phyloP scores from a whole-genome alignment of 2,329 filamentous ascomycete species.

The Nannizzia gypsea region DNA sequence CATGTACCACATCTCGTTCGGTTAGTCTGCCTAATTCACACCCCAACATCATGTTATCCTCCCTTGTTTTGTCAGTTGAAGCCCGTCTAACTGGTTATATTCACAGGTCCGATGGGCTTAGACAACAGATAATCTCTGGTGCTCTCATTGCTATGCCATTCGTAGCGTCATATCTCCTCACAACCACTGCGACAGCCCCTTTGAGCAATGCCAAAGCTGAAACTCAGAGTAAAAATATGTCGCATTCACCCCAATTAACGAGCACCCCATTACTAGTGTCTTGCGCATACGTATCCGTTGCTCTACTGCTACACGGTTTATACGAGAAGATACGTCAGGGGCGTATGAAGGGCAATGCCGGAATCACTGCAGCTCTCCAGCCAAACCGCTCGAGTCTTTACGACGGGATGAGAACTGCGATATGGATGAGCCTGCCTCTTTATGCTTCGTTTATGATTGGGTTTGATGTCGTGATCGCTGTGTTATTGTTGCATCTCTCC shows the following conservation, averaged over 20 bases:
- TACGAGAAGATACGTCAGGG: background rate
- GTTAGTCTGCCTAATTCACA: no score
- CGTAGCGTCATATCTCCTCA: background rate
- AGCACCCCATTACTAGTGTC: background rate
- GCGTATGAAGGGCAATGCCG: background rate
- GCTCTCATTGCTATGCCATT: background rate
- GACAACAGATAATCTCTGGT: background rate
- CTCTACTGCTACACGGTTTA: background rate
- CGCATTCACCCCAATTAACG: background rate
- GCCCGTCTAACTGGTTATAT: background rate
- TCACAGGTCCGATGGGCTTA: background rate
- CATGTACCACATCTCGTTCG: background rate
- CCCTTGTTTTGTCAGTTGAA: no score
- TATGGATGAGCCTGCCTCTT: slow-evolving; percentile 41
- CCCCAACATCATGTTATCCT: no score
- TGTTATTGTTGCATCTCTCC: slow-evolving; percentile 30
- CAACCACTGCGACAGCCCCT: background rate
- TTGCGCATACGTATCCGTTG: background rate
- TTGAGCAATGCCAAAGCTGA: background rate
- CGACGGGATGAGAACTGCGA: slow-evolving; percentile 22
- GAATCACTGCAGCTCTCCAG: background rate
- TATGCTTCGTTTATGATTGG: slow-evolving; percentile 46
- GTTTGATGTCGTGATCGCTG: slow-evolving; percentile 42
- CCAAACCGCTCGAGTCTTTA: background rate
- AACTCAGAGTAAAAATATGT: background rate